Evolutionary conservation across 1,284 basidiomycete genomes (phyloP).

Genomic region (Mixia osmundae): DNA sequence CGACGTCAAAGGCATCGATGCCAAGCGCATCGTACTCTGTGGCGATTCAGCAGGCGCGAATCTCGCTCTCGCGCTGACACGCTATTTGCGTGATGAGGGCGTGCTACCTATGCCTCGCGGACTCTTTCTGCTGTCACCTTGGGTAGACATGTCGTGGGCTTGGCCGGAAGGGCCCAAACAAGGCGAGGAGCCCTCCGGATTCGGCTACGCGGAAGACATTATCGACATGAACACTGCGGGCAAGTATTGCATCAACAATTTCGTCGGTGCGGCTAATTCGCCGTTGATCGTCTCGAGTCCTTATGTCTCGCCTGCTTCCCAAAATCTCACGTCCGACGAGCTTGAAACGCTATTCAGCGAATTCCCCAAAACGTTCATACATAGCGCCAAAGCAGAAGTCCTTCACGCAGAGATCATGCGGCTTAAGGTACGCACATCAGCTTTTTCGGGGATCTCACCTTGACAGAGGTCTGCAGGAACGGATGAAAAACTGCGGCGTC

Average conservation of each 20-base stretch:
- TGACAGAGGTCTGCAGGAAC: not conserved
- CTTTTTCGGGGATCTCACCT: not conserved
- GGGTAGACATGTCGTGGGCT: not conserved
- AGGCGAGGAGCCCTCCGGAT: not conserved
- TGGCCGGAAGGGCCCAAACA: not conserved
- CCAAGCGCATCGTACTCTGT: conserved; percentile 36
- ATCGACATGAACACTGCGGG: not conserved
- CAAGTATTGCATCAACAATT: not conserved
- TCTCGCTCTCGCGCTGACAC: conserved; percentile 21
- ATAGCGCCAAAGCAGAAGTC: not conserved
- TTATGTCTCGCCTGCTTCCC: not conserved
- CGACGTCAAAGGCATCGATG: conserved; percentile 25
- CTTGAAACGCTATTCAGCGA: not conserved
- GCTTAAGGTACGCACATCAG: not conserved
- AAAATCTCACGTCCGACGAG: not conserved
- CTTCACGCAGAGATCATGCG: not conserved
- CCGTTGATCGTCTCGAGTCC: not conserved
- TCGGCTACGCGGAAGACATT: not conserved
- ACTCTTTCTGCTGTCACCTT: conserved; percentile 1
- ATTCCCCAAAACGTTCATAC: conserved; percentile 1
- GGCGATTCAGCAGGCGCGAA: conserved; percentile 52
- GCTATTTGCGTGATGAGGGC: conserved; percentile 2
- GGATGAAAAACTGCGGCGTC: not conserved
- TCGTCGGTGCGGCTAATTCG: not conserved
- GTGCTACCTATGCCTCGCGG: not conserved